Conservation (phyloP, 768 basidiomycete species). For the Rhizopogon vulgaris region DNA sequence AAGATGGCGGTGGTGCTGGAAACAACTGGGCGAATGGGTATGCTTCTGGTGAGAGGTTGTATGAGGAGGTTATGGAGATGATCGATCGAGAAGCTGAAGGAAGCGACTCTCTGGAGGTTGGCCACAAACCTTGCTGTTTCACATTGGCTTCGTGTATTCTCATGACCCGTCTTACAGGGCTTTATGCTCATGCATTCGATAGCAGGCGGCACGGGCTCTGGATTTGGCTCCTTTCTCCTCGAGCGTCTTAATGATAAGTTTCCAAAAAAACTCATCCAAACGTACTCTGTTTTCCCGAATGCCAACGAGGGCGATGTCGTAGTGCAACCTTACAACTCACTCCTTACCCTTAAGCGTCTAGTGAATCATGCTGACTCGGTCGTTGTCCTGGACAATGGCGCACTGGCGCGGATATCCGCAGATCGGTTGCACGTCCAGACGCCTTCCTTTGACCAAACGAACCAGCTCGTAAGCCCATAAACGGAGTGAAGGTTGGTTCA, state of each 20-base stretch:
- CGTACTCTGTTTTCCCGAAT: constrained; percentile 97
- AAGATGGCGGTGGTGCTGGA: constrained; percentile 98
- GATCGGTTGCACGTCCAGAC: constrained; percentile 87
- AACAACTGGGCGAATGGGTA: constrained; percentile 99
- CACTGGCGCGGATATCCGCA: constrained; percentile 85
- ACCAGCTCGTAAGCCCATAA: constrained; percentile 65
- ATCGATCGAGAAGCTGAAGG: constrained; percentile 97
- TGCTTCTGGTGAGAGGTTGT: constrained; percentile 80
- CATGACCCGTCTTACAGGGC: constrained; percentile 49
- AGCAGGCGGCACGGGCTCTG: constrained; percentile 97
- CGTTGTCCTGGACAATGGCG: constrained; percentile 95
- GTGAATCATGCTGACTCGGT: constrained; percentile 97
- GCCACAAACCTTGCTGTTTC: neutral
- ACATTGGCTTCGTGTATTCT: neutral
- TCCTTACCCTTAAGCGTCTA: constrained; percentile 87
- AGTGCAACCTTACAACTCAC: constrained; percentile 96
- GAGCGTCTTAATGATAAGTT: constrained; percentile 97
- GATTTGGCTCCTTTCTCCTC: constrained; percentile 94
- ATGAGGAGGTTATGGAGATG: constrained; percentile 99
- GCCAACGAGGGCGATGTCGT: constrained; percentile 93
- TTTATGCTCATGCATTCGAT: constrained; percentile 99
- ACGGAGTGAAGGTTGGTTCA: neutral
- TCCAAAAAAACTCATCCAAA: constrained; percentile 98
- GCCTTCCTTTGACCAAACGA: constrained; percentile 86
- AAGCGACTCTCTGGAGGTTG: constrained; percentile 92